Percentiles rank a stretch among this genome's conserved stretches.
phyloP scores from a whole-genome alignment of 805 yeast species.

The Isabelozyma heimii region DNA sequence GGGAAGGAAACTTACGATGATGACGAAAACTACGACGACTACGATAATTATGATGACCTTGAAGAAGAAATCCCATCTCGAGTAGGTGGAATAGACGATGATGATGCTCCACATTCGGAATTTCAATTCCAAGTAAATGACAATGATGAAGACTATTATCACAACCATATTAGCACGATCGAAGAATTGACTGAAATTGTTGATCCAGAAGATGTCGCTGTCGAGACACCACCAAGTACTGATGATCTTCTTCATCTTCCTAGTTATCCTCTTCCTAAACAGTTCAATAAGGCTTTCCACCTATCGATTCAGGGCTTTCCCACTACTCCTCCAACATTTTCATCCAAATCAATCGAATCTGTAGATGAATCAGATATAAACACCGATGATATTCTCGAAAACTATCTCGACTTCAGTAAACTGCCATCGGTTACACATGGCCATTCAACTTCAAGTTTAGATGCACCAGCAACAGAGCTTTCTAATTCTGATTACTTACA shows the following conservation, averaged over 20 bases:
- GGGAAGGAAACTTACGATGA: background rate
- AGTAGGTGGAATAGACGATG: background rate
- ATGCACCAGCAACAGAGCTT: background rate
- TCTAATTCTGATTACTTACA: slow-evolving; percentile 11
- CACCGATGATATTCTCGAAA: slow-evolving; percentile 37
- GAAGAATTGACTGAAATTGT: slow-evolving; percentile 1
- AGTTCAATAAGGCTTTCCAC: slow-evolving; percentile 26
- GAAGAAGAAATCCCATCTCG: background rate
- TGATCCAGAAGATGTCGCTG: background rate
- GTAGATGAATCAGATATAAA: slow-evolving; percentile 9
- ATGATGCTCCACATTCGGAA: background rate
- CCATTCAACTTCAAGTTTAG: background rate
- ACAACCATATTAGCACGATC: background rate
- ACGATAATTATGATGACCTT: background rate
- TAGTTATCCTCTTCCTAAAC: background rate
- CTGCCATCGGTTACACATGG: slow-evolving; percentile 13
- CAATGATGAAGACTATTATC: background rate
- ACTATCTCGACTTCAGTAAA: slow-evolving; percentile 22
- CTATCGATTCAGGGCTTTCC: slow-evolving; percentile 20
- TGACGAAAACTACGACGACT: background rate
- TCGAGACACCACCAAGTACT: background rate
- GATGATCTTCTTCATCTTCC: background rate
- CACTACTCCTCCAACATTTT: background rate
- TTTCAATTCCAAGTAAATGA: background rate
- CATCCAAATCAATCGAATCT: background rate